Percentiles rank a stretch among this genome's conserved stretches.
These are phyloP conservation scores for Leptographium procerum DNA, from an alignment of 2,329 filamentous ascomycete genomes.

Conservation along the genomic window DNA sequence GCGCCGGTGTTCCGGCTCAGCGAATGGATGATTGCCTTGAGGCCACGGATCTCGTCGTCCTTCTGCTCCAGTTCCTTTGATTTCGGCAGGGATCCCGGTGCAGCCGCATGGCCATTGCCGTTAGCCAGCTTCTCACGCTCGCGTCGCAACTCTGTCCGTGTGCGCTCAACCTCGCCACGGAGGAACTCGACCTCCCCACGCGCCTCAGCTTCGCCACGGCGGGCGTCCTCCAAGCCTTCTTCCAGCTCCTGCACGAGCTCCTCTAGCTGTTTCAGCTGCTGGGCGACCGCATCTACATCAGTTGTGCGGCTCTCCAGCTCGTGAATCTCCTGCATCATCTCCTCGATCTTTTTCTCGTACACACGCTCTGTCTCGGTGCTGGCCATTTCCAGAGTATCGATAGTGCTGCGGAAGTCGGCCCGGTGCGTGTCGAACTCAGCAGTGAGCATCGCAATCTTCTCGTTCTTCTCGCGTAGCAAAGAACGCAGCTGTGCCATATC, in stretches of 20 bases:
- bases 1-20: slow-evolving; percentile 66
- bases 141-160: slow-evolving; percentile 72
- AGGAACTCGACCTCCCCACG: slow-evolving; percentile 93
- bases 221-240: slow-evolving; percentile 88
- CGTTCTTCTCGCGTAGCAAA: slow-evolving; percentile 88
- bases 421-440: slow-evolving; percentile 90
- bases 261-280: slow-evolving; percentile 87
- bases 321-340: slow-evolving; percentile 69
- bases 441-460: slow-evolving; percentile 87
- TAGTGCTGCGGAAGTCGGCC: slow-evolving; percentile 91
- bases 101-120: slow-evolving; percentile 33
- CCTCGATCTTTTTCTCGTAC: slow-evolving; percentile 86
- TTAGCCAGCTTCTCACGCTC: slow-evolving; percentile 57
- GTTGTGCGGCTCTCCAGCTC: slow-evolving; percentile 73
- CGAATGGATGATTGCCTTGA: slow-evolving; percentile 97
- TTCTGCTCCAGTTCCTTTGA: slow-evolving; percentile 81
- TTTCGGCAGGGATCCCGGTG: slow-evolving; percentile 23
- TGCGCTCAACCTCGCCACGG: slow-evolving; percentile 85
- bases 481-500: slow-evolving; percentile 68
- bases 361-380: slow-evolving; percentile 92
- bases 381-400: slow-evolving; percentile 91
- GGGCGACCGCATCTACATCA: slow-evolving; percentile 83
- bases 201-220: slow-evolving; percentile 88
- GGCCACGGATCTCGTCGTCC: slow-evolving; percentile 90
- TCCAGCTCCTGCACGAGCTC: slow-evolving; percentile 94